Base-by-base conservation (phyloP, 2,329 filamentous ascomycete genomes). In the Arthrobotrys pseudoclavata region DNA sequence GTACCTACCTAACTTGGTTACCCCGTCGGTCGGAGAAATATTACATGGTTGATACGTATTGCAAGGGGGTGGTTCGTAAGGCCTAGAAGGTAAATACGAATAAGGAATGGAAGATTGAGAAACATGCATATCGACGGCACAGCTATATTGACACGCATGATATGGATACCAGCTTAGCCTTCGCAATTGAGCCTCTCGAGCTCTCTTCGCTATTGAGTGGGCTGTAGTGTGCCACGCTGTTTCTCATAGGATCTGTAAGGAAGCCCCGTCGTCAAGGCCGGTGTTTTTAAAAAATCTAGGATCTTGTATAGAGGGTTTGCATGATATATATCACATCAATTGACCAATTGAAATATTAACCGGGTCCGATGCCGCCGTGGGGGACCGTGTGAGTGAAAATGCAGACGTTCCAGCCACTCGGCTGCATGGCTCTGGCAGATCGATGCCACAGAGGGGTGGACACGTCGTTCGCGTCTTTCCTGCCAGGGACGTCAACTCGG, bases 101-200 rank as follows among this genome's bases (percentile, higher is more conserved):
- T 60, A 7, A 15, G 20, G 4, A 26, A 42, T 24, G 55, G 55
- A 20, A 26, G 18, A 48, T 29, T 67, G 63, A n/a, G 22, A 22
- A 55, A 53, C 9, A 26, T 57, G 50, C 64, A 68, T 18, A 34
- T 29, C 18, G 37, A 42, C 40, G 64, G 64, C 64, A 68, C 64
- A 47, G 64, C 64, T 42, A 55, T 57, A 53, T 22, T 42, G 53
- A 47, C 26, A n/a, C 42, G 64, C 64, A 42, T 68, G 15, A 48
- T 68, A 68, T 68, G 50, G 50, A 22, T 45, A 45, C 42, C n/a
- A 18, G 15, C 18, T 45, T 45, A n/a, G 42, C 12, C 15, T 13
- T 40, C 10, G 34, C 15, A 42, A 42, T 26, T 60, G 22, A 40
- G 24, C 50, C 50, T 53, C 50, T 60, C 34, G 55, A 60, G 55